Conservation (phyloP, 768 basidiomycete genomes). For the Lactarius sanguifluus region DNA sequence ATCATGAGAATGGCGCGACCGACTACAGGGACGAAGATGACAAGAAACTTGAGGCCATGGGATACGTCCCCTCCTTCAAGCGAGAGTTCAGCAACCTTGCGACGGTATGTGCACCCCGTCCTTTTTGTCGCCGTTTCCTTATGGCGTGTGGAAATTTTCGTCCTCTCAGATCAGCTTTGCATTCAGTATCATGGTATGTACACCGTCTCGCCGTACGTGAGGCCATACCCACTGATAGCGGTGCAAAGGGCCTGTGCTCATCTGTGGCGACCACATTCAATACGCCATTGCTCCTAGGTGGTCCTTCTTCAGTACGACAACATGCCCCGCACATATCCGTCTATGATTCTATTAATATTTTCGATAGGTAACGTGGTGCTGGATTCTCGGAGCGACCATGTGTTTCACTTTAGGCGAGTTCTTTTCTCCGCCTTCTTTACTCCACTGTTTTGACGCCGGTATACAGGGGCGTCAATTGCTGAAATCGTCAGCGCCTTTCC, state of each 20-base stretch:
- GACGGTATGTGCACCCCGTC: slow-evolving; percentile 47
- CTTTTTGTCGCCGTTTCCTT: neutral
- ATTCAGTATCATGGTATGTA: slow-evolving; percentile 69
- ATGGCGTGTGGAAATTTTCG: neutral
- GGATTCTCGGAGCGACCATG: slow-evolving; percentile 70
- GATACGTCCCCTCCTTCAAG: slow-evolving; percentile 78
- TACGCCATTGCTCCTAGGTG: slow-evolving; percentile 66
- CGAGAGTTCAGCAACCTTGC: slow-evolving; percentile 83
- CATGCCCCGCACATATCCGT: slow-evolving; percentile 3
- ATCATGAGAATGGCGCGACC: neutral
- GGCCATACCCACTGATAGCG: slow-evolving; percentile 10
- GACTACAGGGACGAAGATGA: slow-evolving; percentile 49
- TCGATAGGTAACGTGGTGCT: slow-evolving; percentile 62
- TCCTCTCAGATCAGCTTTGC: slow-evolving; percentile 62
- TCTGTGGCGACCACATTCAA: slow-evolving; percentile 79
- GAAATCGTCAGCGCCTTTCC: slow-evolving; percentile 78
- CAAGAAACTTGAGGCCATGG: slow-evolving; percentile 60
- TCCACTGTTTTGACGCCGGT: neutral
- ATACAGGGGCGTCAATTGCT: slow-evolving; percentile 58
- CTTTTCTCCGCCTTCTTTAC: neutral
- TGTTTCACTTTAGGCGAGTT: slow-evolving; percentile 62
- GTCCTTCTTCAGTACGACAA: slow-evolving; percentile 59
- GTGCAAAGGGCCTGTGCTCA: slow-evolving; percentile 65
- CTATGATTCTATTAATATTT: neutral
- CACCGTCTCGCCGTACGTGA: neutral